Base-by-base conservation (phyloP, 2,329 filamentous ascomycete species). In the Ceratocystiopsis minuta region DNA sequence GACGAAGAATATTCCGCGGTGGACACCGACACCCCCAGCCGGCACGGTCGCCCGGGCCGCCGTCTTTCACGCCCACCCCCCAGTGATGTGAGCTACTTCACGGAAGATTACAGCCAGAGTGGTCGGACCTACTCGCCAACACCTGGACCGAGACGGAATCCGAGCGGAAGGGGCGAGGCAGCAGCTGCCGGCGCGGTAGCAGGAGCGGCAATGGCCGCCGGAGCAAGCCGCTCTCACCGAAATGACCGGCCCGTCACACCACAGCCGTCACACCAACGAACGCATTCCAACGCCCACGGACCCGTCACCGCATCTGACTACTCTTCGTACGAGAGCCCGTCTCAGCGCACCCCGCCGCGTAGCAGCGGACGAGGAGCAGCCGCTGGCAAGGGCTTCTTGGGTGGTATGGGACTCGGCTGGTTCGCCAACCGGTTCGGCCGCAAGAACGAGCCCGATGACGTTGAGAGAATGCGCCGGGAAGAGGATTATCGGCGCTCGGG, bases 321-420 rank as follows among this genome's bases (percentile, higher is more conserved):
- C 46, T 73, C 71, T 0, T 74, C 70, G 0, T 74, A 74, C 47
- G 63, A 69, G 36, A 80, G 71, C 48, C 76, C 73, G 13, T 84
- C 78, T 37, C 65, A 68, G 42, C 69, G 70, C 37, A 64, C 65
- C 20, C 53, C 60, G 13, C 42, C 13, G 63, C 64, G 24, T 28
- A 28, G 9, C 60, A 66, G 43, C 59, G 28, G 46, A 3, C 38
- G 41, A 7, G 20, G 49, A 32, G 53, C 51, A 42, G 65, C 66
- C 1, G 57, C 66, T n/a, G 68, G 66, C 17, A 73, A 78, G 49
- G 71, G 71, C 1, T 50, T 75, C 14, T 53, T 78, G 39, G 75
- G 71, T 10, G 65, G 76, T 2, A 58, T 83, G 20, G 79, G 79
- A 2, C 62, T 80, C 32, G 80, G 79, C 10, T 81, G 78, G 63